These are phyloP conservation scores for Nitzschia sp. DNA, from an alignment of 108 stramenopile species.

Conservation along the genomic window DNA sequence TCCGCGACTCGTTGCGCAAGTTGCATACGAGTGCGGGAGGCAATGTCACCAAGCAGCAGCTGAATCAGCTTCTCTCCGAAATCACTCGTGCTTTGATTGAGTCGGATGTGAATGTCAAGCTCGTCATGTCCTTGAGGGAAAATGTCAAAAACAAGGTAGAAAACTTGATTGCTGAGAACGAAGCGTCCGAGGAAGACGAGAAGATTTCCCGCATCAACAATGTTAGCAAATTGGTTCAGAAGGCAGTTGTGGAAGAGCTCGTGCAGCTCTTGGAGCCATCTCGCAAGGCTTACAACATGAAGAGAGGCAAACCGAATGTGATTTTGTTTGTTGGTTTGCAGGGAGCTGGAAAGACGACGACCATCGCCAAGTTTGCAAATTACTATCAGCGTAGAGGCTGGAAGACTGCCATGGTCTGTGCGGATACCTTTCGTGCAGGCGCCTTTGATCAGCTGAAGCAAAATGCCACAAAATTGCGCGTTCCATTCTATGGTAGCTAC, in stretches of 20 bases:
- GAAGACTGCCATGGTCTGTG: conserved; percentile 96
- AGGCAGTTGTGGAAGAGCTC: conserved; percentile 91
- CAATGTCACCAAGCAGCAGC: conserved; percentile 67
- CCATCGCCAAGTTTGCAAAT: conserved; percentile 97
- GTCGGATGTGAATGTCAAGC: conserved; percentile 93
- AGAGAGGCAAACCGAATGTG: conserved; percentile 90
- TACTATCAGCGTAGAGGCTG: conserved; percentile 89
- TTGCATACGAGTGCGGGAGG: conserved; percentile 65
- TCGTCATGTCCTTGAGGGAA: conserved; percentile 75
- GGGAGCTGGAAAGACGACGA: conserved; percentile 97
- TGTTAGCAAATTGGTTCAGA: conserved; percentile 76
- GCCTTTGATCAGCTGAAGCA: conserved; percentile 99
- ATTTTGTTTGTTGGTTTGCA: conserved; percentile 97
- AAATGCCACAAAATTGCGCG: conserved; percentile 95
- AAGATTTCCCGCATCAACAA: not conserved
- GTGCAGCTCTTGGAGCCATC: conserved; percentile 73
- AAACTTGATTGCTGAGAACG: conserved; percentile 40
- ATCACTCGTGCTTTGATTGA: conserved; percentile 91
- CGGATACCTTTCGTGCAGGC: conserved; percentile 98
- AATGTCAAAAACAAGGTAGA: conserved; percentile 78
- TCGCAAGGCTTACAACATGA: conserved; percentile 72
- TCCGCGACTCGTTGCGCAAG: conserved; percentile 88
- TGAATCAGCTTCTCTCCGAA: conserved; percentile 80
- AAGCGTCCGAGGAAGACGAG: conserved; percentile 14
- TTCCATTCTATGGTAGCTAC: conserved; percentile 94